A percentile compares a stretch with the other conserved stretches of the same genome.
Conservation (phyloP, 306 rosid genomes). For the Canavalia ensiformis region DNA sequence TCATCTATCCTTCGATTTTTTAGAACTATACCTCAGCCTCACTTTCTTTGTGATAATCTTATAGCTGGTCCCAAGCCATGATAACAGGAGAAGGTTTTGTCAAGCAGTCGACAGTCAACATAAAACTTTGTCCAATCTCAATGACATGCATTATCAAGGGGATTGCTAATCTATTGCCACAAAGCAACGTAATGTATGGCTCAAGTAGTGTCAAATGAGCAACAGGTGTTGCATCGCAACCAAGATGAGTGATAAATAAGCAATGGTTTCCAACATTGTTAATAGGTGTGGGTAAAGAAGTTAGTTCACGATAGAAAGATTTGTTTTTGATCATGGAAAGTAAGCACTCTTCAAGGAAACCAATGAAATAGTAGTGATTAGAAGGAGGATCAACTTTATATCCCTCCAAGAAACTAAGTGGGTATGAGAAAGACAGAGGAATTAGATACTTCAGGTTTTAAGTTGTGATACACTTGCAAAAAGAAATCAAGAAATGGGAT, state of each 20-base stretch:
- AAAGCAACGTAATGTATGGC: background rate
- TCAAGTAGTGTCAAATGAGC: background rate
- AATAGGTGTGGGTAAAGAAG: background rate
- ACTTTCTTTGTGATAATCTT: no score
- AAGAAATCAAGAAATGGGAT: background rate
- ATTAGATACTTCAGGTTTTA: background rate
- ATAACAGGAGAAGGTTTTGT: no score
- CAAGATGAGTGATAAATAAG: no score
- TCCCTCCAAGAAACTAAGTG: background rate
- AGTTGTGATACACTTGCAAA: background rate
- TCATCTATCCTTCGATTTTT: no score
- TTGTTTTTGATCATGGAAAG: background rate
- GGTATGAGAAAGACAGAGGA: background rate
- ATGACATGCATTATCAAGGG: no score
- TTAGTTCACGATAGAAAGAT: background rate
- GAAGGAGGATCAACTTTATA: background rate
- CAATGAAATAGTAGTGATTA: background rate
- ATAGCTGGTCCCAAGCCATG: no score
- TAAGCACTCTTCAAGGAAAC: background rate
- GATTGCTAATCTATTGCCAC: no score
- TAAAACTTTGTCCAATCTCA: no score
- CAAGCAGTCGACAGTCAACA: no score
- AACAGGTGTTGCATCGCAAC: background rate
- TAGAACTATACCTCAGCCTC: no score
- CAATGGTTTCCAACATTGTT: background rate